phyloP scores from a whole-genome alignment of 176 grass and related monocot species.

The Musa schizocarpa region DNA sequence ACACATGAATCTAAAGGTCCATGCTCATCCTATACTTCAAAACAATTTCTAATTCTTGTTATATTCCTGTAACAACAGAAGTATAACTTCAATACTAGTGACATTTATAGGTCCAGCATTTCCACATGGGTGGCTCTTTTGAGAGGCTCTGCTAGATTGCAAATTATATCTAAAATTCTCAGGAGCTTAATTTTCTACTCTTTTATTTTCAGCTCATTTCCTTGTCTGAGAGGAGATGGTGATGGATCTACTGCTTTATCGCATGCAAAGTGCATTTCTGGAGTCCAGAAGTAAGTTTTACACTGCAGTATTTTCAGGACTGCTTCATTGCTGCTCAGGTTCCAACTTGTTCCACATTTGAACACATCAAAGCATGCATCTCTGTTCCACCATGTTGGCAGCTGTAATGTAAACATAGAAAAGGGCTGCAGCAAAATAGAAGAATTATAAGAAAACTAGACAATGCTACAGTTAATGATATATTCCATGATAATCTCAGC shows the following conservation, averaged over 20 bases:
- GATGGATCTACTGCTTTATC: not conserved
- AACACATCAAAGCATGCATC: too few species aligned
- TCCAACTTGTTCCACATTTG: too few species aligned
- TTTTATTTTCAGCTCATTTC: slow-evolving; percentile 78
- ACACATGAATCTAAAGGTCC: too few species aligned
- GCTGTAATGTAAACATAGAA: too few species aligned
- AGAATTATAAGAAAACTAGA: not conserved
- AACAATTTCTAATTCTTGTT: too few species aligned
- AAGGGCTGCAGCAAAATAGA: too few species aligned
- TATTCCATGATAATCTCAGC: not conserved
- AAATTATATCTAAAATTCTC: not conserved
- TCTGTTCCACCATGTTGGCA: too few species aligned
- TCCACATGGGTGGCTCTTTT: not conserved
- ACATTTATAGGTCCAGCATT: not conserved
- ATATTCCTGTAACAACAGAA: too few species aligned
- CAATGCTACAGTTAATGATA: not conserved
- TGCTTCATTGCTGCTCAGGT: not conserved
- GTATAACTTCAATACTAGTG: not conserved
- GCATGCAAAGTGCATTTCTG: not conserved
- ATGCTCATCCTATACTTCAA: too few species aligned
- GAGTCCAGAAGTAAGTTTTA: not conserved
- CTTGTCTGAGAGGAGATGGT: slow-evolving; percentile 52
- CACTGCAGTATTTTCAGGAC: not conserved
- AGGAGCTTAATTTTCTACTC: not conserved
- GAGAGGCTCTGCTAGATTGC: not conserved